These are phyloP conservation scores for Hemileccinum rubropunctum DNA, from an alignment of 768 basidiomycete genomes.

Conservation along the genomic window DNA sequence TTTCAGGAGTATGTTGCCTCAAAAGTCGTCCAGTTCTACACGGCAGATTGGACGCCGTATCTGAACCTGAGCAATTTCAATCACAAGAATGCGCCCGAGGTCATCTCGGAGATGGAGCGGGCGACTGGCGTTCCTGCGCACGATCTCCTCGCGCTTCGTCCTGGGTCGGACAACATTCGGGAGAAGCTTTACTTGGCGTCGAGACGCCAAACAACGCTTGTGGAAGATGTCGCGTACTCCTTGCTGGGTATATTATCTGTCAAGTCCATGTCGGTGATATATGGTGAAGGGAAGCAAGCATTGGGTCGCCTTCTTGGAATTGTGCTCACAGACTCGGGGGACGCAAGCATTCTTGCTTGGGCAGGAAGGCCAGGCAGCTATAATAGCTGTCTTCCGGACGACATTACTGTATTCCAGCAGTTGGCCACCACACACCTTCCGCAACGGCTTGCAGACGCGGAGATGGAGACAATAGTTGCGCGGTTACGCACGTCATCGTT, in stretches of 20 bases:
- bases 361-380: not conserved
- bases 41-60: not conserved
- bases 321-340: not conserved
- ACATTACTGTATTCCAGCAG: not conserved
- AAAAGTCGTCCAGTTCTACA: not conserved
- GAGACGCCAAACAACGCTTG: not conserved
- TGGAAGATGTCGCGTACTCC: slow-evolving; percentile 1
- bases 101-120: not conserved
- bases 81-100: not conserved
- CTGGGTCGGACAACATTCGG: not conserved
- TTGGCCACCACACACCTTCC: not conserved
- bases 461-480: not conserved
- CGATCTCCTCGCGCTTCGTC: not conserved
- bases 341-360: slow-evolving; percentile 2
- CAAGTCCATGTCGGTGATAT: not conserved
- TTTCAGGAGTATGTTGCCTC: slow-evolving; percentile 7
- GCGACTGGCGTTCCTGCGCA: not conserved
- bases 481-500: not conserved
- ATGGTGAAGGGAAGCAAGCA: not conserved
- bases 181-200: not conserved
- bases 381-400: slow-evolving; percentile 1
- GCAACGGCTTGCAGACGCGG: not conserved
- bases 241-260: not conserved
- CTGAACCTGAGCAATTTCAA: not conserved
- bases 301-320: not conserved